Conservation (phyloP, 352 stramenopile species). For the Phytophthora pistaciae region DNA sequence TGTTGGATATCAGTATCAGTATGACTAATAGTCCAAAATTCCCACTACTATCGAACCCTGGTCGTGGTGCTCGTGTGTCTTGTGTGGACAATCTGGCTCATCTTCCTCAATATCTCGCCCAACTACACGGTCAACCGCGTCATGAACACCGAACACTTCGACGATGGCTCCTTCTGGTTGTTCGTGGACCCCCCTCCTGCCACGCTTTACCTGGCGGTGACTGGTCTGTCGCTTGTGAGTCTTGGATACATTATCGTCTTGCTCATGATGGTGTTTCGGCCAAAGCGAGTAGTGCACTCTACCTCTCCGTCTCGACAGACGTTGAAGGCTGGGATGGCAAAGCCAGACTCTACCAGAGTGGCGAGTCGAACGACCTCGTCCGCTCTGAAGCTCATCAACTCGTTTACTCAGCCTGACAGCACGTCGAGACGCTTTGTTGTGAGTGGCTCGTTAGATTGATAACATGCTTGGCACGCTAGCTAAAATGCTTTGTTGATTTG, state of each 20-base stretch:
- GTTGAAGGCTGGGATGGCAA: neutral
- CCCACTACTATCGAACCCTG: too few species aligned
- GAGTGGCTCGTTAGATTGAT: neutral
- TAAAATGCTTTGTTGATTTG: neutral
- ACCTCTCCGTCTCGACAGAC: neutral
- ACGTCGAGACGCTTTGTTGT: neutral
- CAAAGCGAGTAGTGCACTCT: neutral
- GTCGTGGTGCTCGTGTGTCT: neutral
- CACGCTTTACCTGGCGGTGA: neutral
- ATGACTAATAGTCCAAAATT: too few species aligned
- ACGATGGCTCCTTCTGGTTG: slow-evolving; percentile 45
- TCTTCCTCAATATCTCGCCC: neutral
- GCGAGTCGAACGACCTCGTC: neutral
- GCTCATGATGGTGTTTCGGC: neutral
- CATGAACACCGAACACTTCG: slow-evolving; percentile 40
- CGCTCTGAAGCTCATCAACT: neutral
- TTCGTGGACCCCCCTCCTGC: slow-evolving; percentile 27
- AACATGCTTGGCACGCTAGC: neutral
- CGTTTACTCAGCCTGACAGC: neutral
- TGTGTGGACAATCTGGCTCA: neutral
- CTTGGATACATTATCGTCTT: neutral
- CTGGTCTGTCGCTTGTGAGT: neutral
- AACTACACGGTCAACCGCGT: neutral
- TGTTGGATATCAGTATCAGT: too few species aligned
- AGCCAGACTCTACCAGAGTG: too few species aligned